Conservation (phyloP, 441 rosid genomes). For the Eutrema salsugineum region DNA sequence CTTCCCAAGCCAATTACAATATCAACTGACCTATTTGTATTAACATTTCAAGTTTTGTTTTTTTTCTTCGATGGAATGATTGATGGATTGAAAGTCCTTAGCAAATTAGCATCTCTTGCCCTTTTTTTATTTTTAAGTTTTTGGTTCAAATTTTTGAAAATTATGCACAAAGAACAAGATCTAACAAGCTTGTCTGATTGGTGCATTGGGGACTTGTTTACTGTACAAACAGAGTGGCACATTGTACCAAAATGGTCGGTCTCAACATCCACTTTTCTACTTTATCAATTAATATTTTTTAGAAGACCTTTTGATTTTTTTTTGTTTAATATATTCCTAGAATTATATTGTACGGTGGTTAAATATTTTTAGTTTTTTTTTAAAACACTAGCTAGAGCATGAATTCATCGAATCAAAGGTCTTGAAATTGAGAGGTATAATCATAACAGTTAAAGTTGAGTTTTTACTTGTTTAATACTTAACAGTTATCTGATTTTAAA, state of each 20-base stretch:
- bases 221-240: constrained; percentile 17
- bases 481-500: too few species aligned
- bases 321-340: neutral
- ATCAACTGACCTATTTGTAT: neutral
- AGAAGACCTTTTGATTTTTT: neutral
- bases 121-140: too few species aligned
- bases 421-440: neutral
- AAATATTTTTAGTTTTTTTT: neutral
- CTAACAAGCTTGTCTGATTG: neutral
- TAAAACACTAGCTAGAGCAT: neutral
- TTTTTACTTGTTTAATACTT: too few species aligned
- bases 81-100: neutral
- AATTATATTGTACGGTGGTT: neutral
- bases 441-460: too few species aligned
- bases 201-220: constrained; percentile 14
- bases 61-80: neutral
- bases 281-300: neutral
- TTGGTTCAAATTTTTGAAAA: neutral
- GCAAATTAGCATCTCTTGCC: neutral
- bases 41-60: neutral
- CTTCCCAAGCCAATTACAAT: neutral
- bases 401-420: neutral
- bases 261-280: neutral
- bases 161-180: neutral
- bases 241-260: constrained; percentile 21